Evolutionary conservation across 148 eudicot species (phyloP).

Genomic region (Polygonum aviculare): DNA sequence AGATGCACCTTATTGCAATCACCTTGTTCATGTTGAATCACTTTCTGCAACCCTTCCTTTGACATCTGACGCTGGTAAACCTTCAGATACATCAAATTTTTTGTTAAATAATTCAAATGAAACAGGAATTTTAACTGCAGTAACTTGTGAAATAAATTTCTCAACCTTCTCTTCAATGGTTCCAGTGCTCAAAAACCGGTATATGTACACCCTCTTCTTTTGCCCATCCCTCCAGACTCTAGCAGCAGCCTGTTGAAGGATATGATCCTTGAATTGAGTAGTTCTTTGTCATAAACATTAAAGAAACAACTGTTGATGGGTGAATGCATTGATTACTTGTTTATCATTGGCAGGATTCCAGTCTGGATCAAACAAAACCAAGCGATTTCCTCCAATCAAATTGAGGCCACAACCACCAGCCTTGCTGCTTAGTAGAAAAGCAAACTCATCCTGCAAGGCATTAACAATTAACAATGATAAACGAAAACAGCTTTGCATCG

Average conservation of each 20-base stretch:
- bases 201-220: conserved; percentile 91
- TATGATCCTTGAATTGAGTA: not conserved
- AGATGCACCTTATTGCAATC: conserved; percentile 35
- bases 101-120: not conserved
- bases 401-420: conserved; percentile 99
- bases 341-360: conserved; percentile 99
- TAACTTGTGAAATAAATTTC: not conserved
- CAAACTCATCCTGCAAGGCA: conserved; percentile 90
- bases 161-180: conserved; percentile 97
- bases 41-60: conserved; percentile 98
- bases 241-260: conserved; percentile 73
- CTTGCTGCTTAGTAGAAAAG: conserved; percentile 97
- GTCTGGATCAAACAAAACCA: conserved; percentile 98
- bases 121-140: not conserved
- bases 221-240: conserved; percentile 99
- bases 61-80: conserved; percentile 99
- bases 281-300: not conserved
- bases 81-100: conserved; percentile 30
- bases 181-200: conserved; percentile 92
- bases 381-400: conserved; percentile 94
- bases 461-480: not conserved
- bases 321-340: conserved; percentile 48
- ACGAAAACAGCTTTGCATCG: conserved; percentile 1
- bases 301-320: not conserved
- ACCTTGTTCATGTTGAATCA: conserved; percentile 80